Conservation (phyloP, 805 yeast species). For the Saccharomycopsis microspora region DNA sequence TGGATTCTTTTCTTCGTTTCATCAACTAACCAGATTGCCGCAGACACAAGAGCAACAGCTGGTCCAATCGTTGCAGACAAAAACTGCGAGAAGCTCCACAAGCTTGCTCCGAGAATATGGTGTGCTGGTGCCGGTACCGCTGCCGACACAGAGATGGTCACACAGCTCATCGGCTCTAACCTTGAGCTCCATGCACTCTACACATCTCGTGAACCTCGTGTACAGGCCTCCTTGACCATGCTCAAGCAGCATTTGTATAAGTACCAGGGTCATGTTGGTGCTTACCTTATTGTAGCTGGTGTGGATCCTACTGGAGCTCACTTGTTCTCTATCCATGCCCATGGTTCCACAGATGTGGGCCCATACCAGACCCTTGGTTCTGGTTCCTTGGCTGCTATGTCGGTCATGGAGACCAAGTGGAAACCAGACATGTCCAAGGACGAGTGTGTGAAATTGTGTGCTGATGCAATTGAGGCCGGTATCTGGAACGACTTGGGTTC, state of each 20-base stretch:
- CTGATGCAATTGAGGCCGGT: slow-evolving; percentile 94
- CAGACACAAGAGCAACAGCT: slow-evolving; percentile 96
- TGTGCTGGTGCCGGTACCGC: slow-evolving; percentile 99
- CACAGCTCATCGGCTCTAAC: slow-evolving; percentile 84
- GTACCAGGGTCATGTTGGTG: slow-evolving; percentile 96
- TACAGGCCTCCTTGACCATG: slow-evolving; percentile 84
- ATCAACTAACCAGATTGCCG: slow-evolving; percentile 51
- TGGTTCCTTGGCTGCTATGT: slow-evolving; percentile 98
- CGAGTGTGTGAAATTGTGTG: slow-evolving; percentile 83
- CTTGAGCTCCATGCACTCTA: slow-evolving; percentile 82
- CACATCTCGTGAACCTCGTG: slow-evolving; percentile 82
- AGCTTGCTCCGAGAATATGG: slow-evolving; percentile 87
- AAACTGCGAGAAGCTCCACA: slow-evolving; percentile 90
- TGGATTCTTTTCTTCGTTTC: neutral
- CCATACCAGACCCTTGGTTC: slow-evolving; percentile 89
- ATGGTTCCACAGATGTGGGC: slow-evolving; percentile 96
- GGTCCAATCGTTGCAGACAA: slow-evolving; percentile 97
- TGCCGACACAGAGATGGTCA: slow-evolving; percentile 97
- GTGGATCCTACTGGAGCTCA: slow-evolving; percentile 95
- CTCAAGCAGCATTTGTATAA: slow-evolving; percentile 92
- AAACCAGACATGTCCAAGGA: slow-evolving; percentile 65
- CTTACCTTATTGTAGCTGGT: slow-evolving; percentile 96
- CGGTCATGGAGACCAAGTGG: slow-evolving; percentile 87
- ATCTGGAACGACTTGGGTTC: slow-evolving; percentile 99
- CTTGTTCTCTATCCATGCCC: slow-evolving; percentile 88